These are phyloP conservation scores for Aspergillus unguis DNA, from an alignment of 2,329 filamentous ascomycete genomes.

Conservation along the genomic window DNA sequence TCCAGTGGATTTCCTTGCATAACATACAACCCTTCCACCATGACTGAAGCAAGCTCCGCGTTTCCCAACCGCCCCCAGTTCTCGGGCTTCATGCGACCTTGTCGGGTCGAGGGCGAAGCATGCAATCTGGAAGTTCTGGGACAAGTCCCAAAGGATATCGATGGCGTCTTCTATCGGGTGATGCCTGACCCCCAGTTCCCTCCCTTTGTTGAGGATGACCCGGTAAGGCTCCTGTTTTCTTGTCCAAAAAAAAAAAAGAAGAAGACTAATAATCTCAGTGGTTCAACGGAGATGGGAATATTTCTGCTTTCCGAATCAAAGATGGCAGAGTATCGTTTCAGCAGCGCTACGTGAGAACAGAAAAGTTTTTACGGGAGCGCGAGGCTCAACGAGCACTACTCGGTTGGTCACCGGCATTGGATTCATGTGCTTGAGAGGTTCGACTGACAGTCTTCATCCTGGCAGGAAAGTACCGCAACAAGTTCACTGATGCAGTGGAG, in stretches of 20 bases:
- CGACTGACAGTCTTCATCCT: background rate
- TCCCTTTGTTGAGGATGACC: constrained; percentile 32
- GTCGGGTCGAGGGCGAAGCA: constrained; percentile 42
- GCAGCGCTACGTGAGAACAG: constrained; percentile 41
- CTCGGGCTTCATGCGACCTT: constrained; percentile 31
- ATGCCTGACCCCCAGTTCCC: constrained; percentile 48
- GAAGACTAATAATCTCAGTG: constrained; percentile 16
- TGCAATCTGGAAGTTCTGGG: constrained; percentile 43
- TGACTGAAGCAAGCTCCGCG: no score
- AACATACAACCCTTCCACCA: no score
- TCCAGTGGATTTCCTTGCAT: no score
- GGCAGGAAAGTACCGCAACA: constrained; percentile 41
- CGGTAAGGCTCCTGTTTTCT: constrained; percentile 11
- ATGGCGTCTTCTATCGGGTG: constrained; percentile 50
- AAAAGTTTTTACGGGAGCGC: constrained; percentile 40
- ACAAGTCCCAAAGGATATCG: constrained; percentile 44
- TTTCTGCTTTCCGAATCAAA: constrained; percentile 37
- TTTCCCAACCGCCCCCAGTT: constrained; percentile 23
- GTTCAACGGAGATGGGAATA: constrained; percentile 43
- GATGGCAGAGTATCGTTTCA: constrained; percentile 34
- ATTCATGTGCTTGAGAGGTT: background rate
- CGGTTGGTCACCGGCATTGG: constrained; percentile 3
- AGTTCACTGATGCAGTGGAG: constrained; percentile 38
- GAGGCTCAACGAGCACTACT: constrained; percentile 33
- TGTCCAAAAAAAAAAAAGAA: background rate